Conservation (phyloP, 2,329 filamentous ascomycete genomes). For the Cladosporium velox region DNA sequence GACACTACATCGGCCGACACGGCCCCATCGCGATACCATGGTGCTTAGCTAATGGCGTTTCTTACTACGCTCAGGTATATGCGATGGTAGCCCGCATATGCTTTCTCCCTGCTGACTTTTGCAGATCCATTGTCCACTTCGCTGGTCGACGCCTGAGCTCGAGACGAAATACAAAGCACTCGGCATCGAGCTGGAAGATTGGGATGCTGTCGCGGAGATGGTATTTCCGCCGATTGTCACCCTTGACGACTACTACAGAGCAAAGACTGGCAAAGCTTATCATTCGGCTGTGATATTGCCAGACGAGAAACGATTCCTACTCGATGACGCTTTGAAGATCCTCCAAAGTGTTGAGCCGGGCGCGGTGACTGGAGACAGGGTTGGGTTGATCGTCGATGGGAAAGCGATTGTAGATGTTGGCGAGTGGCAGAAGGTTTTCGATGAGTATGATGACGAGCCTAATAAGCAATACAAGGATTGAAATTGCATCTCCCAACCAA, state of each 20-base stretch:
- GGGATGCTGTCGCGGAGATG: slow-evolving; percentile 25
- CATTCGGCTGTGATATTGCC: slow-evolving; percentile 22
- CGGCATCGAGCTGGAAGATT: slow-evolving; percentile 21
- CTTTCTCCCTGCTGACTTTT: background rate
- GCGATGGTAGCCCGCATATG: background rate
- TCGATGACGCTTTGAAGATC: slow-evolving; percentile 21
- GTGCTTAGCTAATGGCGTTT: slow-evolving; percentile 22
- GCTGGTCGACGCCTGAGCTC: slow-evolving; percentile 16
- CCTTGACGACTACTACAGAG: background rate
- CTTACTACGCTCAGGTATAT: slow-evolving; percentile 23
- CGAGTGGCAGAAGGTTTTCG: slow-evolving; percentile 11
- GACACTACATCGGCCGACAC: slow-evolving; percentile 22
- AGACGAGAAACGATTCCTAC: slow-evolving; percentile 22
- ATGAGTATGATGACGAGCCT: background rate
- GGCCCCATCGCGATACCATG: slow-evolving; percentile 22
- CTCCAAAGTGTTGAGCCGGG: slow-evolving; percentile 18
- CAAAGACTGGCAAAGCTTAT: slow-evolving; percentile 15
- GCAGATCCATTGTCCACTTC: slow-evolving; percentile 23
- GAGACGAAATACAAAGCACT: background rate
- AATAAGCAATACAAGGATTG: background rate
- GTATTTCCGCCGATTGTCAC: slow-evolving; percentile 10
- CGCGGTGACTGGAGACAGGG: slow-evolving; percentile 17
- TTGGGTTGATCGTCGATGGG: slow-evolving; percentile 22
- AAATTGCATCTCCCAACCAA: too few relatives aligned
- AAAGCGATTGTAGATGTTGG: slow-evolving; percentile 17